phyloP scores from a whole-genome alignment of 495 filamentous ascomycete genomes.

The Symbiotaphrina buchneri region DNA sequence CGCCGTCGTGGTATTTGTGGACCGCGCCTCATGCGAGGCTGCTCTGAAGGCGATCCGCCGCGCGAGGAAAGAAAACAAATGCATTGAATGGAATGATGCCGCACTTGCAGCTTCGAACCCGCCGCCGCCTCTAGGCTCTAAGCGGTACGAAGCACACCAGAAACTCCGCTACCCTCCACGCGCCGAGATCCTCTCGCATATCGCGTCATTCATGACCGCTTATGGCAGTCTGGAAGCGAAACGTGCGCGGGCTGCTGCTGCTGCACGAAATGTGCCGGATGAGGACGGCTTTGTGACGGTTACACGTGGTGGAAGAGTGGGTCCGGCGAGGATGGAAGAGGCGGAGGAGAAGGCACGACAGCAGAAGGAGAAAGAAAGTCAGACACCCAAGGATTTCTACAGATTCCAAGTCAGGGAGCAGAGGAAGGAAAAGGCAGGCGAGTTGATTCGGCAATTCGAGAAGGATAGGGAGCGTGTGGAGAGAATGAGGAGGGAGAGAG shows the following conservation, averaged over 20 bases:
- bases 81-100: too few species aligned
- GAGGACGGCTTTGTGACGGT: slow-evolving; percentile 94
- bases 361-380: slow-evolving; percentile 41
- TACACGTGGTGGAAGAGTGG: slow-evolving; percentile 46
- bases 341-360: slow-evolving; percentile 46
- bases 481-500: slow-evolving; percentile 25
- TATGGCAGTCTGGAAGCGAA: slow-evolving; percentile 47
- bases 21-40: slow-evolving; percentile 45
- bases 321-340: slow-evolving; percentile 52
- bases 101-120: neutral
- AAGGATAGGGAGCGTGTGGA: slow-evolving; percentile 29
- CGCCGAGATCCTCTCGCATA: slow-evolving; percentile 34
- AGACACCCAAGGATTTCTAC: slow-evolving; percentile 63
- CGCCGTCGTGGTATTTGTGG: slow-evolving; percentile 65
- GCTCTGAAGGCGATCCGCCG: slow-evolving; percentile 52
- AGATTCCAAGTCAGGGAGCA: slow-evolving; percentile 82
- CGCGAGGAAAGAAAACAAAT: slow-evolving; percentile 28
- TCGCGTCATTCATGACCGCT: slow-evolving; percentile 62
- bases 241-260: slow-evolving; percentile 34
- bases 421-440: slow-evolving; percentile 57
- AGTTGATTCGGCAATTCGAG: slow-evolving; percentile 30
- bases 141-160: slow-evolving; percentile 42
- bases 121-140: neutral
- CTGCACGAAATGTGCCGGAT: slow-evolving; percentile 53
- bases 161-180: slow-evolving; percentile 43